phyloP scores from a whole-genome alignment of 106 monocot species.

The Phalaenopsis equestris region DNA sequence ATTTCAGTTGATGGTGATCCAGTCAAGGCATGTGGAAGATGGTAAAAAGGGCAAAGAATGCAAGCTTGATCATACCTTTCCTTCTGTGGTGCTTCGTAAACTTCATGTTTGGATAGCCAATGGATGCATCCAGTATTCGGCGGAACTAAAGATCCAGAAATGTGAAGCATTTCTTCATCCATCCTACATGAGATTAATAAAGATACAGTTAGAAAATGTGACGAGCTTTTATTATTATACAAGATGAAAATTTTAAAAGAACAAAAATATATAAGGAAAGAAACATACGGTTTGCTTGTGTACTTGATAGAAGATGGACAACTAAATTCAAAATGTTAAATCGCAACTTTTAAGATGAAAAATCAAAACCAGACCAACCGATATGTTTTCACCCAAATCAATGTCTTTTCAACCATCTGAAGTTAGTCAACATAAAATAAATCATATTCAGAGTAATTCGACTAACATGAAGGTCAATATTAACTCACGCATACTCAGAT shows the following conservation, averaged over 20 bases:
- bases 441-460: too few relatives aligned
- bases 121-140: conserved; percentile 47
- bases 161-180: conserved; percentile 67
- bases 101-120: conserved; percentile 51
- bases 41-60: neutral
- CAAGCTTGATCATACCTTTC: neutral
- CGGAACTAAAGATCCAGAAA: conserved; percentile 53
- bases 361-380: too few relatives aligned
- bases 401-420: too few relatives aligned
- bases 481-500: too few relatives aligned
- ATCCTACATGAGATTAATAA: conserved; percentile 22
- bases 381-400: too few relatives aligned
- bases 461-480: too few relatives aligned
- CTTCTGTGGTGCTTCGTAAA: conserved; percentile 14
- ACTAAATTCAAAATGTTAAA: neutral
- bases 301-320: too few relatives aligned
- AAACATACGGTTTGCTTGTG: neutral
- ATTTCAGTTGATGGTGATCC: too few relatives aligned
- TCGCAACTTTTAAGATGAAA: neutral
- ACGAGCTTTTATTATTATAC: neutral
- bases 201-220: neutral
- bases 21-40: neutral
- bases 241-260: neutral
- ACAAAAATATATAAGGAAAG: neutral
- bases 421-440: too few relatives aligned